Evolutionary conservation across 2,329 filamentous ascomycete species (phyloP).

Genomic region (Fusarium mexicanum): DNA sequence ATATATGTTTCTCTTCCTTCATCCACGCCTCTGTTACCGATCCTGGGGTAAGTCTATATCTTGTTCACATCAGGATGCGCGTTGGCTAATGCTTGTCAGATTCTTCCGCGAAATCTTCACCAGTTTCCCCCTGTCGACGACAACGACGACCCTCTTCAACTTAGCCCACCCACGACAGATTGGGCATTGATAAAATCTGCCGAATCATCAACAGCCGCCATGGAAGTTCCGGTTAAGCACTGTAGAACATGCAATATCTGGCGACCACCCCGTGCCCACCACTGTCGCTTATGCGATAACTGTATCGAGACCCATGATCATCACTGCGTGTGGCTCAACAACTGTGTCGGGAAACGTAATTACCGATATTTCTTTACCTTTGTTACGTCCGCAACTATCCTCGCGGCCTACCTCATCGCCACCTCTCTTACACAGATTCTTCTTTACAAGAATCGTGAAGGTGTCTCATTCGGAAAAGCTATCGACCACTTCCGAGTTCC

Average conservation of each 20-base stretch:
- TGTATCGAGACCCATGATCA: slow-evolving; percentile 98
- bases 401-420: slow-evolving; percentile 79
- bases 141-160: slow-evolving; percentile 80
- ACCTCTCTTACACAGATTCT: slow-evolving; percentile 84
- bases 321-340: slow-evolving; percentile 99
- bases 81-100: slow-evolving; percentile 62
- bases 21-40: slow-evolving; percentile 91
- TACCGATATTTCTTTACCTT: slow-evolving; percentile 98
- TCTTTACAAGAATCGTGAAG: slow-evolving; percentile 71
- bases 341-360: slow-evolving; percentile 95
- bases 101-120: slow-evolving; percentile 91
- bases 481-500: slow-evolving; percentile 79
- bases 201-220: slow-evolving; percentile 79
- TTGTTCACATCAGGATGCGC: neutral
- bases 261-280: slow-evolving; percentile 94
- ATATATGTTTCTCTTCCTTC: slow-evolving; percentile 91
- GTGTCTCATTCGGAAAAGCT: slow-evolving; percentile 73
- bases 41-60: slow-evolving; percentile 77
- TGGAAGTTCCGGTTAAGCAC: slow-evolving; percentile 98
- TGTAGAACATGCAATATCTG: slow-evolving; percentile 98
- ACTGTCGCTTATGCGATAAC: slow-evolving; percentile 96
- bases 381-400: slow-evolving; percentile 79
- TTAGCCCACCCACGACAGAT: slow-evolving; percentile 88
- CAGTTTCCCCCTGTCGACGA: slow-evolving; percentile 80
- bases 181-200: slow-evolving; percentile 92